Evolutionary conservation across 1,284 basidiomycete genomes (phyloP), one percentile per base, ranked within the genome.

Genomic region (Lentinus polychrous): DNA sequence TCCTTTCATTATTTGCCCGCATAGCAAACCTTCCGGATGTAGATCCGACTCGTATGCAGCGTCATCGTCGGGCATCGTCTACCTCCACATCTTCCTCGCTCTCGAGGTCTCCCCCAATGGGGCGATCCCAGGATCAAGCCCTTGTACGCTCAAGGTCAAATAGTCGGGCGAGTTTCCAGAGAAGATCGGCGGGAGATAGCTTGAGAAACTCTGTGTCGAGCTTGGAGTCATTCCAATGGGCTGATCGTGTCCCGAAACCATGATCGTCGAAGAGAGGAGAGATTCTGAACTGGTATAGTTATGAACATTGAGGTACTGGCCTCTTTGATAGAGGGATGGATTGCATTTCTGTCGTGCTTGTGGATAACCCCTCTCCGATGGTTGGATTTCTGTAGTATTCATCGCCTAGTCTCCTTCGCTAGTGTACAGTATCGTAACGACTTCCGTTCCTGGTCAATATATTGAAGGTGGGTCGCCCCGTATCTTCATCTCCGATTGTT

Each of bases 51-150:
- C 75, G 73, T 43, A 86, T 85, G 73, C 80, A 83, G 60, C 79
- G 83, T 35, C 84, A 84, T 58, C 78, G 86, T 1, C 75, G 84
- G 20, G 81, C 82, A 8, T 87, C 85, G 0, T 86, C 85, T 1
- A 66, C 79, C 1, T 83, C 81, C 12, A 80, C 80, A 0, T 63
- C 64, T 11, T 71, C 68, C 14, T 27, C 27, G 27, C 27, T 27
- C 5, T 27, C 27, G 10, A 27, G 10, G 27, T 50, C 54, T 10
- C 53, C 55, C 15, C 48, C 46, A 11, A 55, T 55, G 27, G 54
- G 54, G n/a, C 56, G 48, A 15, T 57, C 54, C 22, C 50, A 52
- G 3, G 49, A 50, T 39, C 57, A 50, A 46, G 58, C 57, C 47
- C 42, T 63, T 31, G 55, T 57, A 51, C 63, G 55, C 50, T 75